These are phyloP conservation scores for Lonicera japonica DNA, from an alignment of 129 eudicot species.

Conservation along the genomic window DNA sequence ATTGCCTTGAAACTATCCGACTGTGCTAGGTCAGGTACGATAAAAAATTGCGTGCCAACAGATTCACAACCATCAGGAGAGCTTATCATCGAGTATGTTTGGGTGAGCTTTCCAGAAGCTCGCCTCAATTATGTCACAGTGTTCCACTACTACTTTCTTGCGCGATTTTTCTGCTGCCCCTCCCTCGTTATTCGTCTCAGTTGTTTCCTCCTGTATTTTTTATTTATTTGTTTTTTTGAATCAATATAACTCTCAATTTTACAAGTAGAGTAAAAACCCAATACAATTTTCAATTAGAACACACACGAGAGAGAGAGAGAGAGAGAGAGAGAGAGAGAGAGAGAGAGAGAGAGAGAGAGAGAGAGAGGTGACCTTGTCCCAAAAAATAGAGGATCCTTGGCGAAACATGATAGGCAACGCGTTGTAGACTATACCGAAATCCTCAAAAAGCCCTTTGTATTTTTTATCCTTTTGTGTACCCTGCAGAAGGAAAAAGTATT, in stretches of 20 bases:
- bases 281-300: no score
- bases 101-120: constrained; percentile 55
- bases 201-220: constrained; percentile 38
- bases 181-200: constrained; percentile 6
- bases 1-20: no score
- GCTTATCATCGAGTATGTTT: constrained; percentile 36
- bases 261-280: no score
- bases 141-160: constrained; percentile 43
- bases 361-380: constrained; percentile 32
- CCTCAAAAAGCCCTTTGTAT: constrained; percentile 46
- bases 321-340: no score
- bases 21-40: no score
- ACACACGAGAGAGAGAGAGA: no score
- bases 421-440: constrained; percentile 51
- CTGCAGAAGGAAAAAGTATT: constrained; percentile 22
- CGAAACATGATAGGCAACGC: constrained; percentile 62
- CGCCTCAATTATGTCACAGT: constrained; percentile 57
- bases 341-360: constrained; percentile 1
- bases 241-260: no score
- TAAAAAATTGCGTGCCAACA: no score
- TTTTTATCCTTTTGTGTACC: constrained; percentile 85
- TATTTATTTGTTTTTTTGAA: no score
- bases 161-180: constrained; percentile 28
- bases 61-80: no score
- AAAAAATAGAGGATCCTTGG: constrained; percentile 74